Evolutionary conservation across 2,329 filamentous ascomycete genomes (phyloP), one percentile per base, ranked within the genome.

Genomic region (Elsinoe arachidis): DNA sequence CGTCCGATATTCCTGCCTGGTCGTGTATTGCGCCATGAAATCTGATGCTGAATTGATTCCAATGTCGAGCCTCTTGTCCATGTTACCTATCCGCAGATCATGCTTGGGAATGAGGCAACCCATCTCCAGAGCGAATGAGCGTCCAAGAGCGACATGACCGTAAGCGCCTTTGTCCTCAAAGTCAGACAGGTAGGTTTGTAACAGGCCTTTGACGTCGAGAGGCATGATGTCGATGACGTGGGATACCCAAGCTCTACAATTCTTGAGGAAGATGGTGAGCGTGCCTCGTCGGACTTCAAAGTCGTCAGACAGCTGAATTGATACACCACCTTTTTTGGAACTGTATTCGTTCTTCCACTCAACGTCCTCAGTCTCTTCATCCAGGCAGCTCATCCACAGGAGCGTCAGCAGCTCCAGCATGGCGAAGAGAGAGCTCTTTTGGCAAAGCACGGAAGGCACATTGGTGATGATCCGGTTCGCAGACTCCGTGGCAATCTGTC

Each of bases 1-100:
- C 67, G 92, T 92, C 58, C 91, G 85, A 70, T 99, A 99, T 67
- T 96, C 91, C 69, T 99, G 95, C 37, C 93, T 87, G 23, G 90
- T 95, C 2, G 92, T 97, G 69, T 99, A 99, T 68, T 99, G 92
- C 1, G 93, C 90, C 67, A 99, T 84, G 65, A 99, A 96, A 69
- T 97, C 92, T 2, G 93, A 97, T 0, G 89, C 90, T 10, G 91
- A 90, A 69, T 97, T 96, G 69, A 96, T 86, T 61, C 83, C 83
- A 56, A 83, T 82, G 49, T 86, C 83, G 15, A 86, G 84, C 61
- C 88, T 80, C 35, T 80, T 80, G 63, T 95, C 88, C 51, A 99
- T 84, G 5, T 89, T 91, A 64, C 82, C 85, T 41, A 99, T 78
- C 61, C 90, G 83, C 67, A 95, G 90, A 68, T 99, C 92, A 9